Evolutionary conservation across 352 stramenopile genomes (phyloP), one percentile per base, ranked within the genome.

Genomic region (Phytopythium montanum): DNA sequence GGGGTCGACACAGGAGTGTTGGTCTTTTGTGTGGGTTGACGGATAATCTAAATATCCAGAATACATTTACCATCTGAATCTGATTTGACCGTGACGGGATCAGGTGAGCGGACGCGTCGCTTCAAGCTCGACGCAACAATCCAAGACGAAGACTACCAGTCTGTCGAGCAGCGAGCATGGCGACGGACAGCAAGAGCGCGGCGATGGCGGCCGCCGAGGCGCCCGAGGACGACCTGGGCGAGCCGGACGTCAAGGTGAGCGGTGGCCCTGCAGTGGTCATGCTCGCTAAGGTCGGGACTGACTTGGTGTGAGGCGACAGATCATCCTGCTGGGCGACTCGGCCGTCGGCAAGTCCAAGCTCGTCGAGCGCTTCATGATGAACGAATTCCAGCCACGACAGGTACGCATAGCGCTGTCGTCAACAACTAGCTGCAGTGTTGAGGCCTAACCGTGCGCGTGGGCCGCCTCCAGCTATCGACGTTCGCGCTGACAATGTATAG

Each of bases 281-380:
- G 26, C 3, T 18, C 36, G 45, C 6, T 10, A 19, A 9, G 25
- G 52, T 34, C 44, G 36, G 19, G 44, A 49, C n/a, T 64, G 31
- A 34, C 25, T 60, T 55, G 9, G 53, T 26, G 34, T 2, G 16
- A 26, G 45, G 25, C 19, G 16, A 18, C 58, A 97, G 82, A 76
- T 97, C 56, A 98, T 98, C 62, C 69, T 98, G 52, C 69, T 98
- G 39, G 94, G 94, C 9, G 95, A 98, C 68, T 97, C 90, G 59
- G 95, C 94, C 9, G 94, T 98, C 29, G 95, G 95, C 46, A 98
- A 98, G 75, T 96, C 85, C 38, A 98, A 98, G 72, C 77, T 98
- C 28, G 88, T 98, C 38, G 95, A 98, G 66, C 79, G 94, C 45
- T 98, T 96, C 68, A 90, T 98, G 61, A 97, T 97, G 80, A 94